These are phyloP conservation scores for Aspergillus homomorphus DNA, from an alignment of 495 filamentous ascomycete genomes.

Conservation along the genomic window DNA sequence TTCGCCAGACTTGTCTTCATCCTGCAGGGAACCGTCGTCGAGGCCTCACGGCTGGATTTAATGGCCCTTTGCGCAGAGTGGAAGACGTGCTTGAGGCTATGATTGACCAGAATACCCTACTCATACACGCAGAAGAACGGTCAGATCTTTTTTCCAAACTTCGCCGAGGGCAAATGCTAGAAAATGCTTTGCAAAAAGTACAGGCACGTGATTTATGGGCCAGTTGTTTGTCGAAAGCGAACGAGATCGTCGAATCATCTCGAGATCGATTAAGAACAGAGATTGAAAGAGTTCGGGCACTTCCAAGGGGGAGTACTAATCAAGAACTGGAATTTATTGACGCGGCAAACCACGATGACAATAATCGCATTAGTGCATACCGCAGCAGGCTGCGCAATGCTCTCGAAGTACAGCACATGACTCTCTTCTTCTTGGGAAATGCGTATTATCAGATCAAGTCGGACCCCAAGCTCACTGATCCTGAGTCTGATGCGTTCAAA, in stretches of 20 bases:
- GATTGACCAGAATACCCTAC: constrained; percentile 74
- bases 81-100: constrained; percentile 81
- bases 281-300: constrained; percentile 26
- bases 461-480: constrained; percentile 55
- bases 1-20: constrained; percentile 86
- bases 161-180: constrained; percentile 69
- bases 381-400: constrained; percentile 65
- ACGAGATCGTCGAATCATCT: constrained; percentile 58
- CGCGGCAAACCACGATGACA: constrained; percentile 40
- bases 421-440: constrained; percentile 80
- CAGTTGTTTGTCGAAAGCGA: constrained; percentile 52
- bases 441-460: constrained; percentile 78
- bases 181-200: constrained; percentile 53
- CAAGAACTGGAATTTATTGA: constrained; percentile 17
- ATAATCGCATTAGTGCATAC: constrained; percentile 51
- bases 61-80: constrained; percentile 70
- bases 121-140: constrained; percentile 65
- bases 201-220: constrained; percentile 69
- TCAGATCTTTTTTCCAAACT: constrained; percentile 57
- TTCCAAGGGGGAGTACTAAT: constrained; percentile 8
- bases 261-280: constrained; percentile 57
- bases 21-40: constrained; percentile 66
- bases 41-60: constrained; percentile 57
- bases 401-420: constrained; percentile 78
- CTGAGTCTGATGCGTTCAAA: constrained; percentile 63